A percentile compares a stretch with the other conserved stretches of the same genome.
These are phyloP conservation scores for Aspergillus carlsbadensis DNA, from an alignment of 495 filamentous ascomycete species.

Conservation along the genomic window DNA sequence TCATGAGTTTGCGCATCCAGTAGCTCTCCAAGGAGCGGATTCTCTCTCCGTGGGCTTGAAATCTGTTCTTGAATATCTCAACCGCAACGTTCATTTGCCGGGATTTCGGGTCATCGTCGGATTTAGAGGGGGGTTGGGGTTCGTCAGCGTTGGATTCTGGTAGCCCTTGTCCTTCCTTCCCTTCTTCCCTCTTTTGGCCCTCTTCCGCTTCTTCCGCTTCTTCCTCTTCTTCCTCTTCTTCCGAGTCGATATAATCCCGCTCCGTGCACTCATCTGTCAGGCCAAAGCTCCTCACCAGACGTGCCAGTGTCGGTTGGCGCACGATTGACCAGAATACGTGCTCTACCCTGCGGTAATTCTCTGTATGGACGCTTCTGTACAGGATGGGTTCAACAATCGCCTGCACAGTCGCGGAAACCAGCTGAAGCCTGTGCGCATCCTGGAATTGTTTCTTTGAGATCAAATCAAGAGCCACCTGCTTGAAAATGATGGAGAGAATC, in stretches of 20 bases:
- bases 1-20: neutral
- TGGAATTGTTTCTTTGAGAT: neutral
- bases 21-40: neutral
- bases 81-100: neutral
- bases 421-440: neutral
- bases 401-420: neutral
- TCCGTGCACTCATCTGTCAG: neutral
- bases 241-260: neutral
- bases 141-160: neutral
- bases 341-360: neutral
- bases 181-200: neutral
- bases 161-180: no score
- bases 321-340: neutral
- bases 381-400: neutral
- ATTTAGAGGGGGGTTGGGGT: neutral
- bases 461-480: neutral
- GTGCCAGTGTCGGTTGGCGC: neutral
- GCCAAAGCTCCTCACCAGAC: neutral
- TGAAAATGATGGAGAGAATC: constrained; percentile 4
- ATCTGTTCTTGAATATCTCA: neutral
- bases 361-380: neutral
- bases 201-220: neutral
- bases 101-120: neutral
- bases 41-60: neutral
- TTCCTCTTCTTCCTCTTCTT: neutral